Percentiles rank a stretch among this genome's conserved stretches.
Evolutionary conservation across 2,329 filamentous ascomycete genomes (phyloP).

Genomic region (Hypoxylon sp.): DNA sequence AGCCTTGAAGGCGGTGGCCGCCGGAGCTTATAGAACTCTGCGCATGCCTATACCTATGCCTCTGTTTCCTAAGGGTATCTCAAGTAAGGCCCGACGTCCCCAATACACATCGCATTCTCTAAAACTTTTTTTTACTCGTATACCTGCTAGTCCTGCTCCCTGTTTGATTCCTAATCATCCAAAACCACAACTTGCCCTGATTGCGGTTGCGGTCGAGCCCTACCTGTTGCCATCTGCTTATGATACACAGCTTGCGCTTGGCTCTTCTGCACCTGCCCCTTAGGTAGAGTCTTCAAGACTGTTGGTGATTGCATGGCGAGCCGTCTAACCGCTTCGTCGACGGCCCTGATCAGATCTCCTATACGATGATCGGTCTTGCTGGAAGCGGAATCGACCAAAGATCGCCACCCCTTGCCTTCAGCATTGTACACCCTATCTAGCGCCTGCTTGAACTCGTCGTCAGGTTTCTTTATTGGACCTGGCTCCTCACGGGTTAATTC

Average conservation of each 20-base stretch:
- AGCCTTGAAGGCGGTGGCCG: constrained; percentile 15
- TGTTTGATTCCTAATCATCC: constrained; percentile 38
- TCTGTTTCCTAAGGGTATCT: constrained; percentile 46
- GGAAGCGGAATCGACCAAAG: constrained; percentile 60
- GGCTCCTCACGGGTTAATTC: constrained; percentile 60
- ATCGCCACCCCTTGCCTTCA: constrained; percentile 50
- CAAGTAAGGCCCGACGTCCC: constrained; percentile 43
- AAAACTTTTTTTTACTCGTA: constrained; percentile 36
- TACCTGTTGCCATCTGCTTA: constrained; percentile 43
- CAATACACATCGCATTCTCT: constrained; percentile 38
- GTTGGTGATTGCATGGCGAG: constrained; percentile 52
- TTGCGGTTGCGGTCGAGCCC: constrained; percentile 43
- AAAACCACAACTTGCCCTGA: constrained; percentile 39
- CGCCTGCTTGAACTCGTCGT: constrained; percentile 52
- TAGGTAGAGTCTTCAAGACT: constrained; percentile 47
- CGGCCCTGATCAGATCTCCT: constrained; percentile 61
- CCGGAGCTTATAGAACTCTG: constrained; percentile 17
- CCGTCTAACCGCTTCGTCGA: constrained; percentile 63
- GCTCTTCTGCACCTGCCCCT: constrained; percentile 41
- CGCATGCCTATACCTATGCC: constrained; percentile 21
- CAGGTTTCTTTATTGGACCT: constrained; percentile 42
- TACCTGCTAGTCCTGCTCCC: constrained; percentile 29
- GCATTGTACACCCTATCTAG: constrained; percentile 52
- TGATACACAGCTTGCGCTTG: constrained; percentile 41
- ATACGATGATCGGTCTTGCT: constrained; percentile 59